phyloP scores from a whole-genome alignment of 1,284 basidiomycete genomes.

The Trametes hirsuta region DNA sequence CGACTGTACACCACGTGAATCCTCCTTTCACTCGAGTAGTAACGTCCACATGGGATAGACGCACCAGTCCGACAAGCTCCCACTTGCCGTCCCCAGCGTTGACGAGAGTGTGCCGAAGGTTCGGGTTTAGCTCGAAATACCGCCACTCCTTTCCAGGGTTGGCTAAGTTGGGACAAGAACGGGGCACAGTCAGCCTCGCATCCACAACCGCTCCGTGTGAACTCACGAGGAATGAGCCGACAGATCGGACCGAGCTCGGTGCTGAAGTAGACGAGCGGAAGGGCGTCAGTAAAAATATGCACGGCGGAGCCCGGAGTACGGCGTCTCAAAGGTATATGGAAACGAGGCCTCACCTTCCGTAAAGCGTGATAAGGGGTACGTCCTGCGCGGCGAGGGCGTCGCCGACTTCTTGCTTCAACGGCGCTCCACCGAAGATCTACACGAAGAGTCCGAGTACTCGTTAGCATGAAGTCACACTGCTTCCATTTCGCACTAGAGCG shows the following conservation, averaged over 20 bases:
- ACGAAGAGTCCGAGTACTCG: neutral
- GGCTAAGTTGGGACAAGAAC: neutral
- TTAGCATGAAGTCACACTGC: too few species aligned
- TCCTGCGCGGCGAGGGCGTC: constrained; percentile 29
- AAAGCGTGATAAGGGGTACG: constrained; percentile 26
- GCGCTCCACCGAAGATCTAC: constrained; percentile 36
- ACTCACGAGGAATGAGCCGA: constrained; percentile 16
- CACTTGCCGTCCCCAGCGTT: constrained; percentile 23
- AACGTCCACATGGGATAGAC: neutral
- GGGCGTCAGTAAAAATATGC: neutral
- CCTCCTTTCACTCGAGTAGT: neutral
- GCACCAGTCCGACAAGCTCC: constrained; percentile 26
- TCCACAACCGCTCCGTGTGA: neutral
- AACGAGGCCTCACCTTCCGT: constrained; percentile 27
- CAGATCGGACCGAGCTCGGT: constrained; percentile 27
- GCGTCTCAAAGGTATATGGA: too few species aligned
- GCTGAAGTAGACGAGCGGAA: constrained; percentile 5
- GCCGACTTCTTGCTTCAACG: constrained; percentile 32
- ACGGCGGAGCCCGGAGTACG: too few species aligned
- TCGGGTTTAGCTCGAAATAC: constrained; percentile 18
- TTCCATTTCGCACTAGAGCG: neutral
- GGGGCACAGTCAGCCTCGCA: too few species aligned
- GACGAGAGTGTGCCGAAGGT: constrained; percentile 6
- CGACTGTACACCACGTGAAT: neutral
- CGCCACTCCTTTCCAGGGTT: constrained; percentile 27